Evolutionary conservation across 148 eudicot genomes (phyloP), one percentile per base, ranked within the genome.

Genomic region (Camellia japonica): DNA sequence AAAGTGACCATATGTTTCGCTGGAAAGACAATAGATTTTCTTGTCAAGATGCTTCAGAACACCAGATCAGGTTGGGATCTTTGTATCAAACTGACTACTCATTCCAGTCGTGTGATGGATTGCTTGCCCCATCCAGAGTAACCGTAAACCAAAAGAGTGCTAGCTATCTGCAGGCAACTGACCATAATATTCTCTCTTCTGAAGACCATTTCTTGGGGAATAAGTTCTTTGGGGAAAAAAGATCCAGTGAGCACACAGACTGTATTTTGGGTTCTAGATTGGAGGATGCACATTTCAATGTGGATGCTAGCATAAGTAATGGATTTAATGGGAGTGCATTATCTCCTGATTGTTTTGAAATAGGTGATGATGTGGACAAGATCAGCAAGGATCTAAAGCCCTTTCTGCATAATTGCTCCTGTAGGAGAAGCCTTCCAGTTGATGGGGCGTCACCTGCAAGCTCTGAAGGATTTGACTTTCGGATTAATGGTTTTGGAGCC

Each of bases 401-500:
- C 75, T 69, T 81, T 83, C 49, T 80, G 72, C 76, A 47, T 69
- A 83, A 78, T 79, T 85, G 88, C 84, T 87, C 84, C 52, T 71
- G 65, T 69, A 54, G 82, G 82, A 82, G 79, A 83, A 79, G 80
- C 79, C 71, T 63, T 80, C 69, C 61, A 71, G 68, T 9, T 81
- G 80, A 63, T 73, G 71, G 77, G 77, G 80, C 77, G 59, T 67
- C 88, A 11, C 71, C 80, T 44, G 42, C 49, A 68, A 79, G 75
- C 79, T 88, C 80, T 60, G 86, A 81, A 70, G 63, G 64, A 80
- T 64, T 85, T 74, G 79, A 79, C 77, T 84, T 84, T 74, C 83
- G 78, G 80, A 76, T 58, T 61, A 85, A 80, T 78, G 67, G 83
- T 73, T 65, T 71, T 43, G 64, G 85, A 68, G 78, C 49, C 65